phyloP scores from a whole-genome alignment of 805 yeast species.

The Pichia ethanolica region DNA sequence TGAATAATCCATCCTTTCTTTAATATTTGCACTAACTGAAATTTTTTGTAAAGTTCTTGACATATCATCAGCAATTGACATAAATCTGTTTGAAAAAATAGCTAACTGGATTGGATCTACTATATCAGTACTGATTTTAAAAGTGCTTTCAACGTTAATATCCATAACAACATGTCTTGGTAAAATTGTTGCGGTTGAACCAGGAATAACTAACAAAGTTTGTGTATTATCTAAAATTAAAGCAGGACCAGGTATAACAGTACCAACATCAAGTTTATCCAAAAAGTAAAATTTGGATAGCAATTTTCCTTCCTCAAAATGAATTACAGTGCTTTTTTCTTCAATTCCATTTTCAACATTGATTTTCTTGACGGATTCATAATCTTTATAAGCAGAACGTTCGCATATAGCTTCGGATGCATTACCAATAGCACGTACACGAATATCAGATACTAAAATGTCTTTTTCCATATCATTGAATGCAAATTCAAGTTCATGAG shows the following conservation, averaged over 20 bases:
- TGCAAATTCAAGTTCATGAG: constrained; percentile 64
- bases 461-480: constrained; percentile 34
- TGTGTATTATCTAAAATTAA: constrained; percentile 58
- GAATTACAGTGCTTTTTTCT: constrained; percentile 51
- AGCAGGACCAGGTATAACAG: constrained; percentile 36
- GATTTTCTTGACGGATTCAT: constrained; percentile 79
- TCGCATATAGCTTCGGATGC: constrained; percentile 74
- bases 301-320: constrained; percentile 19
- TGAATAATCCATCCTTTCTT: constrained; percentile 75
- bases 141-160: constrained; percentile 16
- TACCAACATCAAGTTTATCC: not conserved
- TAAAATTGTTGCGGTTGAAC: constrained; percentile 9
- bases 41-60: constrained; percentile 74
- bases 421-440: constrained; percentile 67
- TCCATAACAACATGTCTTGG: not conserved
- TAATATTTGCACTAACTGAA: constrained; percentile 74
- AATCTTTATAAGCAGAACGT: constrained; percentile 48
- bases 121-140: constrained; percentile 16
- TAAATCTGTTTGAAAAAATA: constrained; percentile 74
- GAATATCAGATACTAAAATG: constrained; percentile 60
- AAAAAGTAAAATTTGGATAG: not conserved
- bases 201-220: constrained; percentile 26
- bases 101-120: constrained; percentile 65
- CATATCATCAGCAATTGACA: constrained; percentile 91
- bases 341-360: constrained; percentile 76